Percentiles rank a stretch among this genome's conserved stretches.
Evolutionary conservation across 345 rosid genomes (phyloP).

Genomic region (Geranium rotundifolium): DNA sequence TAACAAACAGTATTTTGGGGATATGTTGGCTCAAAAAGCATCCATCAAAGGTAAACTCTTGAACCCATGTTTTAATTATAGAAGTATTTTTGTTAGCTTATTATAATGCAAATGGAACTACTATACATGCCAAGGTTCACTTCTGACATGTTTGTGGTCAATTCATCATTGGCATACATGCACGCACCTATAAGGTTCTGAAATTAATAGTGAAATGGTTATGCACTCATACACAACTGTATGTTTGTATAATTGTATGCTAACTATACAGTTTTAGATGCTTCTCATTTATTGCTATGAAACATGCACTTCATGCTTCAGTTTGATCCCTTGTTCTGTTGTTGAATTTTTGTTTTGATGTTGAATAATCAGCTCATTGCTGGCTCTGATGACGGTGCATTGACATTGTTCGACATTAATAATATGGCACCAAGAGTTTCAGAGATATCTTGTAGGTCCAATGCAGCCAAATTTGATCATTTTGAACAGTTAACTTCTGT

Average conservation of each 20-base stretch:
- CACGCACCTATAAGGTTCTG: no score
- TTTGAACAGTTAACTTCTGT: conserved; percentile 37
- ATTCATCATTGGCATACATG: no score
- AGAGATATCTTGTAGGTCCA: conserved; percentile 8
- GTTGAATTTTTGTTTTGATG: conserved; percentile 7
- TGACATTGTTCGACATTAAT: conserved; percentile 33
- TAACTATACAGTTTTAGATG: no score
- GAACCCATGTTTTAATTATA: neutral
- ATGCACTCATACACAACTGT: no score
- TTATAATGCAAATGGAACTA: neutral
- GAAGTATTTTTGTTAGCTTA: neutral
- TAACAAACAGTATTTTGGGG: conserved; percentile 33
- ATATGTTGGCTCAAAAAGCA: conserved; percentile 45
- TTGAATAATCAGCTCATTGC: conserved; percentile 28
- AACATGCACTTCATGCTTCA: neutral
- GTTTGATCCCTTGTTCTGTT: conserved; percentile 3
- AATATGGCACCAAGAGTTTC: conserved; percentile 16
- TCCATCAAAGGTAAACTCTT: conserved; percentile 36
- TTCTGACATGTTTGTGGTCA: no score
- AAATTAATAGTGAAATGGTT: no score
- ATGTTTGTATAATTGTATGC: no score
- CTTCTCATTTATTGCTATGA: neutral
- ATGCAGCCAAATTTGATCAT: conserved; percentile 19
- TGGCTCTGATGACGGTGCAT: conserved; percentile 36
- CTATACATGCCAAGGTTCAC: no score